Conservation (phyloP, 2,329 filamentous ascomycete genomes). For the Colletotrichum cereale region DNA sequence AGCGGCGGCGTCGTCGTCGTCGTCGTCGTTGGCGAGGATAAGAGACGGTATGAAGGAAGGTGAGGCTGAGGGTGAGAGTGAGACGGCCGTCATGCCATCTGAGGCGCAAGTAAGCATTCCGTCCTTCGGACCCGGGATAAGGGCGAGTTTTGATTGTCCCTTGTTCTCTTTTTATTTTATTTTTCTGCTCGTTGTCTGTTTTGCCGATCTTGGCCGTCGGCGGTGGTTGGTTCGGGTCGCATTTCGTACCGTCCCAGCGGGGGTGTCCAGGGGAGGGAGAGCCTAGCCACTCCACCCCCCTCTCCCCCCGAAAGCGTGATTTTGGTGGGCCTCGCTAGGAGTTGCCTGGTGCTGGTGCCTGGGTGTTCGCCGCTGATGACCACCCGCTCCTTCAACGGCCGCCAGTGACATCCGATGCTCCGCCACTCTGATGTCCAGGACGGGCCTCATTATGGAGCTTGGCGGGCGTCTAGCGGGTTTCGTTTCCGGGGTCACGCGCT, state of each 20-base stretch:
- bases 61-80: slow-evolving; percentile 19
- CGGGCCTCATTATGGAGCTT: slow-evolving; percentile 35
- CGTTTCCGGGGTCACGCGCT: slow-evolving; percentile 24
- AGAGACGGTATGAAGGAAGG: neutral
- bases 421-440: slow-evolving; percentile 12
- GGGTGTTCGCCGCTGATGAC: neutral
- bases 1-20: neutral
- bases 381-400: slow-evolving; percentile 13
- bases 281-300: neutral
- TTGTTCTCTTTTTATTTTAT: slow-evolving; percentile 3
- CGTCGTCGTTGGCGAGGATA: slow-evolving; percentile 12
- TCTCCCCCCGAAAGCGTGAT: slow-evolving; percentile 32
- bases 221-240: slow-evolving; percentile 34
- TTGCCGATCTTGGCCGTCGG: slow-evolving; percentile 28
- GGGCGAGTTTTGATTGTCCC: slow-evolving; percentile 10
- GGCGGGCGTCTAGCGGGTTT: slow-evolving; percentile 27
- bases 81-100: slow-evolving; percentile 6
- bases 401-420: slow-evolving; percentile 28
- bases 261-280: neutral
- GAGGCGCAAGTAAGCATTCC: neutral
- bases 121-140: neutral
- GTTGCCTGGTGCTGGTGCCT: slow-evolving; percentile 15
- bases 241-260: slow-evolving; percentile 7
- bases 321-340: slow-evolving; percentile 29
- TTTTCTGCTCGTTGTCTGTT: slow-evolving; percentile 4